Evolutionary conservation across 352 stramenopile genomes (phyloP).

Genomic region (Pythium folliculosum): DNA sequence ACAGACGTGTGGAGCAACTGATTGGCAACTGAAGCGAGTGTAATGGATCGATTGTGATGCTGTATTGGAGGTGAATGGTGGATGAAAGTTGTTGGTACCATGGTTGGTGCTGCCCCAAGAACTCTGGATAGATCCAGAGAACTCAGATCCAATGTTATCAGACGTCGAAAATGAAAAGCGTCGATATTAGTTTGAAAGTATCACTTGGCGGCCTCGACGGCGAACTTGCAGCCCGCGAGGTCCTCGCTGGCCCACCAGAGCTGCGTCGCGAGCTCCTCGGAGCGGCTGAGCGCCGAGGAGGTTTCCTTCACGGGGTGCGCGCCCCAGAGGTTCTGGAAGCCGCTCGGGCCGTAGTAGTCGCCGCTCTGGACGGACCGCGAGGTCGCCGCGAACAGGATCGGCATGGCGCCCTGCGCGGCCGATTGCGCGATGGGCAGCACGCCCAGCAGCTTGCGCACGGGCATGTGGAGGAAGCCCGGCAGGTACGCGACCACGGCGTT

Average conservation of each 20-base stretch:
- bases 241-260: constrained; percentile 29
- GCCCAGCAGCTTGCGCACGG: constrained; percentile 14
- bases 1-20: too few species aligned
- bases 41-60: too few species aligned
- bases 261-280: constrained; percentile 25
- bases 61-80: too few species aligned
- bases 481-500: constrained; percentile 32
- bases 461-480: constrained; percentile 28
- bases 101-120: too few species aligned
- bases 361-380: constrained; percentile 21
- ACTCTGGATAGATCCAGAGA: too few species aligned
- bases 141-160: background rate
- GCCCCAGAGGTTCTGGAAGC: constrained; percentile 27
- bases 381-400: constrained; percentile 24
- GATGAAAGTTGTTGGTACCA: too few species aligned
- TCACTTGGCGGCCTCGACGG: constrained; percentile 2
- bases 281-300: constrained; percentile 23
- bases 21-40: too few species aligned
- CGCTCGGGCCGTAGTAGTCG: constrained; percentile 24
- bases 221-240: constrained; percentile 26
- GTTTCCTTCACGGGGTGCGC: constrained; percentile 13
- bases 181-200: constrained; percentile 16
- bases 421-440: constrained; percentile 22
- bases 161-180: constrained; percentile 1
- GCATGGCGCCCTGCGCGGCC: constrained; percentile 14